A percentile compares a stretch with the other conserved stretches of the same genome.
Conservation (phyloP, 805 yeast species). For the Saturnispora zaruensis region DNA sequence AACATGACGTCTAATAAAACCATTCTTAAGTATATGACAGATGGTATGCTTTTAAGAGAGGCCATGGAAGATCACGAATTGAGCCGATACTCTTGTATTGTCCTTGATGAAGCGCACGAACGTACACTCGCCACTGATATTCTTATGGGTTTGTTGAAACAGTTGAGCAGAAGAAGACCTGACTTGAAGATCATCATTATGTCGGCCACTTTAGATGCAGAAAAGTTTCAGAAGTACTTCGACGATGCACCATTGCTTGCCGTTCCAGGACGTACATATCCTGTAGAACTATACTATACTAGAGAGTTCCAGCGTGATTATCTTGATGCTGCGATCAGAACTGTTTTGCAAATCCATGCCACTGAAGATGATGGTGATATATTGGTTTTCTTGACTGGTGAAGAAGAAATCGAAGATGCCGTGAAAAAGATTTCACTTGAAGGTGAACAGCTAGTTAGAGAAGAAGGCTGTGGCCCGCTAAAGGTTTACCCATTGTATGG, state of each 20-base stretch:
- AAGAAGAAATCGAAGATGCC: slow-evolving; percentile 96
- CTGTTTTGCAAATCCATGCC: slow-evolving; percentile 93
- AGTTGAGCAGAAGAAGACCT: slow-evolving; percentile 68
- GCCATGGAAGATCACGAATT: slow-evolving; percentile 94
- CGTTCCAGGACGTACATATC: slow-evolving; percentile 96
- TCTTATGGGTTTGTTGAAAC: slow-evolving; percentile 87
- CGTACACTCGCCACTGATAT: slow-evolving; percentile 96
- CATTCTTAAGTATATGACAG: slow-evolving; percentile 91
- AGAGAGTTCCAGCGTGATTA: slow-evolving; percentile 96
- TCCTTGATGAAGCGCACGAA: slow-evolving; percentile 97
- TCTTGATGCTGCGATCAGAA: slow-evolving; percentile 88
- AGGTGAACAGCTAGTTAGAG: slow-evolving; percentile 81
- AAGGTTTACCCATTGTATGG: slow-evolving; percentile 92
- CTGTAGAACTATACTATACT: slow-evolving; percentile 94
- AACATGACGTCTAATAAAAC: slow-evolving; percentile 77
- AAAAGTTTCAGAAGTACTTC: slow-evolving; percentile 73
- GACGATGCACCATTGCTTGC: slow-evolving; percentile 88
- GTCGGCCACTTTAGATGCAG: slow-evolving; percentile 97
- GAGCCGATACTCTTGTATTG: slow-evolving; percentile 75
- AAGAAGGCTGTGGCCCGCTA: slow-evolving; percentile 83
- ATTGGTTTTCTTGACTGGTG: slow-evolving; percentile 83
- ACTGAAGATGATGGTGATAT: slow-evolving; percentile 93
- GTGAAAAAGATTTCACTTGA: slow-evolving; percentile 82
- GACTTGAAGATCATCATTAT: slow-evolving; percentile 88
- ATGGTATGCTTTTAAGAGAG: slow-evolving; percentile 95